Base-by-base conservation (phyloP, 1,284 basidiomycete species). In the Rhodotorula glutinis region DNA sequence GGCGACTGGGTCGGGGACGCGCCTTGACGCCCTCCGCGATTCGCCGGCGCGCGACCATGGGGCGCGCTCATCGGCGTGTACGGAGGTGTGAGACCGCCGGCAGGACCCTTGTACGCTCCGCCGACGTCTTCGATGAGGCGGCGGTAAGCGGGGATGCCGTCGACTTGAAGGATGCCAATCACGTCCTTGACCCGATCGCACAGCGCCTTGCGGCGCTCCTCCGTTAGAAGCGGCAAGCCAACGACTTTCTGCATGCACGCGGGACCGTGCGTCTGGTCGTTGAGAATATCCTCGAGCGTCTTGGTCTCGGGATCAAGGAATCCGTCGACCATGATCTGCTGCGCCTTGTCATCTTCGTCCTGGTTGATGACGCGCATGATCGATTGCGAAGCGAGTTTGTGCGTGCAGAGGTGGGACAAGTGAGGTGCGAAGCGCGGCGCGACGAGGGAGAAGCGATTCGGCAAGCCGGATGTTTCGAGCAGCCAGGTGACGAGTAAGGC, bases 361-460 rank as follows among this genome's bases (percentile, higher is more conserved):
- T 81, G 80, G 43, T 74, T 77, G 58, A 81, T 66, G 60, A 81
- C 70, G 74, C 94, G 85, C 71, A 98, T 83, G 46, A 98, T 91
- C 0, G 94, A 96, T 72, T 93, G 83, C 2, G 92, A 95, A 0
- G 96, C 95, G 68, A 98, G 81, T 81, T 98, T 98, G 83, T 99
- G 96, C 1, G 94, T 97, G 82, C 94, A 97, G 65, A 98, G 83
- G 78, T 97, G 93, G 3, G 91, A 91, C 46, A 98, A 84, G 78
- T 98, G 94, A 49, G 96, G 92, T 0, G 91, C 91, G 78, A 98
- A 95, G 52, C 95, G 89, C 57, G 92, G 92, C 1, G 95, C 92
- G 52, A 98, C 83, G 57, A 98, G 82, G 61, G 89, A 87, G 81
- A 95, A 98, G 52, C 96, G 85, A 5, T 93, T 95, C 1, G 91